Percentiles rank a stretch among this genome's conserved stretches.
phyloP scores from a whole-genome alignment of 2,329 filamentous ascomycete species.

The Colletotrichum tropicale region DNA sequence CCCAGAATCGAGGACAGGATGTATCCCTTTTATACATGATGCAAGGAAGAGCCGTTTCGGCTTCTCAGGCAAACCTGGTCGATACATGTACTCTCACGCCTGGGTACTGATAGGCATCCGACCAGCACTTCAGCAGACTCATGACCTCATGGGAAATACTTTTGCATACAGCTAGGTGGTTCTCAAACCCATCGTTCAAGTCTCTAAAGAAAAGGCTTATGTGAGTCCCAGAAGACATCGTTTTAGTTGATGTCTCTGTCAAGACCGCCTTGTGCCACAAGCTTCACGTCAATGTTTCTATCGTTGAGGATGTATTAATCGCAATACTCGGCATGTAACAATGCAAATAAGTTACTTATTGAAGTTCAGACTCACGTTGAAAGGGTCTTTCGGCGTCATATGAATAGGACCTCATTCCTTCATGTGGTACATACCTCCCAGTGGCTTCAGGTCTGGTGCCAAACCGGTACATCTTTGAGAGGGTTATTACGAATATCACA shows the following conservation, averaged over 20 bases:
- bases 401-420: not conserved
- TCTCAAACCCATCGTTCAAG: not conserved
- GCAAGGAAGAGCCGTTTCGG: not conserved
- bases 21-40: not conserved
- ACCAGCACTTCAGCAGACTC: not conserved
- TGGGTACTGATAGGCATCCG: not conserved
- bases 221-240: accelerated
- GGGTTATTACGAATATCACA: no score
- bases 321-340: not conserved
- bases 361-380: not conserved
- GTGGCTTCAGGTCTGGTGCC: no score
- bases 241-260: not conserved
- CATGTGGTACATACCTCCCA: no score
- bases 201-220: not conserved
- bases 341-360: accelerated
- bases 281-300: not conserved
- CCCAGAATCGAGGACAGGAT: not conserved
- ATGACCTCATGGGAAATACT: not conserved
- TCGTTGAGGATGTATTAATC: not conserved
- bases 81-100: not conserved
- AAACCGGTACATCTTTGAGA: no score
- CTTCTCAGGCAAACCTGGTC: accelerated
- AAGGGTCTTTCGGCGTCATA: accelerated
- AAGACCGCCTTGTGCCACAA: not conserved
- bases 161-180: no score